These are phyloP conservation scores for Jasminum sambac DNA, from an alignment of 257 asterid genomes.

Conservation along the genomic window DNA sequence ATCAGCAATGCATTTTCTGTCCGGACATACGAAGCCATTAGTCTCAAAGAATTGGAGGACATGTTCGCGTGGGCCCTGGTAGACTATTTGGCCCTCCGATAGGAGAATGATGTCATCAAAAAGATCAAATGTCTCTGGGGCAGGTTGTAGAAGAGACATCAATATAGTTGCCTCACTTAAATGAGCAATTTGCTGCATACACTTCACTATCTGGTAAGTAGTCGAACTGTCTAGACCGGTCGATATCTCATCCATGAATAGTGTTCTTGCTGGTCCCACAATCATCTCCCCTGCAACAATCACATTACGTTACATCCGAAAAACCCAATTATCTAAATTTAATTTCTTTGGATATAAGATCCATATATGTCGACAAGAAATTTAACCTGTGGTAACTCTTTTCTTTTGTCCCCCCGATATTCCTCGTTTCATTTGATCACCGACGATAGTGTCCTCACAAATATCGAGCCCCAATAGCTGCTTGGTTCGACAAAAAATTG, in stretches of 20 bases:
- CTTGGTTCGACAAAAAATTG: slow-evolving; percentile 2
- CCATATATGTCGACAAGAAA: neutral
- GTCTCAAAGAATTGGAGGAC: slow-evolving; percentile 51
- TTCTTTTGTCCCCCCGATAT: slow-evolving; percentile 86
- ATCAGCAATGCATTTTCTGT: slow-evolving; percentile 67
- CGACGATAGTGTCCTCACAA: slow-evolving; percentile 71
- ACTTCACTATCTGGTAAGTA: slow-evolving; percentile 65
- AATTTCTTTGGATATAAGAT: neutral
- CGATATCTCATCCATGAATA: slow-evolving; percentile 81
- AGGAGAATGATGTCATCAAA: slow-evolving; percentile 64
- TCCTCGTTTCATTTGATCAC: slow-evolving; percentile 76
- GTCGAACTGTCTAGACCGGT: slow-evolving; percentile 84
- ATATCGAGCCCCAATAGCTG: slow-evolving; percentile 77
- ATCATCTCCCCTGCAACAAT: slow-evolving; percentile 60
- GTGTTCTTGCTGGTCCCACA: slow-evolving; percentile 58
- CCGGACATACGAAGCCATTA: slow-evolving; percentile 70
- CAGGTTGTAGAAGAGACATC: slow-evolving; percentile 77
- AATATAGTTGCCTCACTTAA: slow-evolving; percentile 60
- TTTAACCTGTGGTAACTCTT: slow-evolving; percentile 70
- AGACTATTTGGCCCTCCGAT: slow-evolving; percentile 67
- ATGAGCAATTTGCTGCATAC: slow-evolving; percentile 65
- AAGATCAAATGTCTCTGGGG: slow-evolving; percentile 71
- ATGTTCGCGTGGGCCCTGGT: slow-evolving; percentile 59
- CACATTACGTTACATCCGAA: neutral
- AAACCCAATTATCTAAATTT: neutral